A percentile compares a stretch with the other conserved stretches of the same genome.
Evolutionary conservation across 768 basidiomycete species (phyloP).

Genomic region (Termitomyces sp.): DNA sequence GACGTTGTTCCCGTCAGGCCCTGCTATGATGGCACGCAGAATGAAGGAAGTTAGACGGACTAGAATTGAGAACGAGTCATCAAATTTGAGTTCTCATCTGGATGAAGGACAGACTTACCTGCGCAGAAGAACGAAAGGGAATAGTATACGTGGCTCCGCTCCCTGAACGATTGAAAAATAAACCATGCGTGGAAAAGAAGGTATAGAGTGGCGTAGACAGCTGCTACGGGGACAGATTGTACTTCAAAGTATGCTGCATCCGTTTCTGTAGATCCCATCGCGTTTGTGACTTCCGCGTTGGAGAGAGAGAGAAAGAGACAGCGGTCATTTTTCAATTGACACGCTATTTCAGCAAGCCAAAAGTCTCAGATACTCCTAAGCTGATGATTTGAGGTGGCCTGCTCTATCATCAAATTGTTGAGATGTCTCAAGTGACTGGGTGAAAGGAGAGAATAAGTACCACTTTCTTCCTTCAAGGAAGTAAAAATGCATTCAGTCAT

Average conservation of each 20-base stretch:
- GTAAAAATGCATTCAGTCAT: not conserved
- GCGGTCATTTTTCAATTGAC: too few species aligned
- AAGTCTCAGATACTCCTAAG: not conserved
- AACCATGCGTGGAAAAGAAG: conserved; percentile 18
- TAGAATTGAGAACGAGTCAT: not conserved
- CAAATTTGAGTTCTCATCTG: not conserved
- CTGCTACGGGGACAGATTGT: conserved; percentile 19
- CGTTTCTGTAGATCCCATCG: not conserved
- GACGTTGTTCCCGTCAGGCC: conserved; percentile 20
- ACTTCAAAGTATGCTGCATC: conserved; percentile 11
- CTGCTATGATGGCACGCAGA: conserved; percentile 23
- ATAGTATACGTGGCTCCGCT: conserved; percentile 22
- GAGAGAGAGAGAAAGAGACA: not conserved
- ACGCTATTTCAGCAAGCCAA: not conserved
- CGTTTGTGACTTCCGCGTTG: not conserved
- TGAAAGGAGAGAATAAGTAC: not conserved
- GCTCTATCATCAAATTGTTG: not conserved
- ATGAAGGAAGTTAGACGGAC: conserved; percentile 26
- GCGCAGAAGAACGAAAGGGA: conserved; percentile 24
- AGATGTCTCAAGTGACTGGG: not conserved
- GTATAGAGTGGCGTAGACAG: conserved; percentile 25
- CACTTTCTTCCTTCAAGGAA: not conserved
- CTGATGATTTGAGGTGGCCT: not conserved
- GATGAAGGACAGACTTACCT: conserved; percentile 12
- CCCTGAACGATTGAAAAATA: conserved; percentile 15